These are phyloP conservation scores for Jacaranda copaia DNA, from an alignment of 257 asterid genomes.

Conservation along the genomic window DNA sequence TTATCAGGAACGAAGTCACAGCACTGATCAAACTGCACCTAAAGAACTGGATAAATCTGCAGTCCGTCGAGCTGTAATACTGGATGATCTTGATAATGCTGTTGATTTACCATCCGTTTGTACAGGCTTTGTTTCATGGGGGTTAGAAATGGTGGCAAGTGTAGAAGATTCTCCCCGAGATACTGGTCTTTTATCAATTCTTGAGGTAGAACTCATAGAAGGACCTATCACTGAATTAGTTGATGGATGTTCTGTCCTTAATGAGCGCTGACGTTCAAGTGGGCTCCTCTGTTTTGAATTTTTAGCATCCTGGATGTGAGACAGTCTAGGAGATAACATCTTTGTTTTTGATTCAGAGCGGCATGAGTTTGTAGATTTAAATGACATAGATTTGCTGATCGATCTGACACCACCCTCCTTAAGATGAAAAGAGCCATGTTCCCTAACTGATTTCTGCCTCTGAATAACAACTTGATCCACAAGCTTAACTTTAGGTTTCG, in stretches of 20 bases:
- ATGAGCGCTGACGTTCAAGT: conserved; percentile 71
- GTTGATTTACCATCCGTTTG: conserved; percentile 59
- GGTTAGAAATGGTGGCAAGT: conserved; percentile 44
- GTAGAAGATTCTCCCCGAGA: conserved; percentile 54
- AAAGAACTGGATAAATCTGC: conserved; percentile 49
- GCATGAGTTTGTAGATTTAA: conserved; percentile 60
- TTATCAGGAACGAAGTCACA: conserved; percentile 32
- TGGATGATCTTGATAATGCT: conserved; percentile 57
- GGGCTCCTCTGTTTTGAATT: conserved; percentile 58
- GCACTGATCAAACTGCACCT: conserved; percentile 50
- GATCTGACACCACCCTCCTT: conserved; percentile 72
- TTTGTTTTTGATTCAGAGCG: conserved; percentile 70
- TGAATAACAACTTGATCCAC: conserved; percentile 69
- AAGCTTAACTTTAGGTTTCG: conserved; percentile 76
- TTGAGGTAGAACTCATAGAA: conserved; percentile 51
- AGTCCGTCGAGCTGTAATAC: conserved; percentile 63
- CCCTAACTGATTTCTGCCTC: conserved; percentile 77
- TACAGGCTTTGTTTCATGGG: conserved; percentile 55
- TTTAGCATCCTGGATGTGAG: conserved; percentile 59
- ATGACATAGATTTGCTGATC: conserved; percentile 73
- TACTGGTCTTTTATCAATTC: conserved; percentile 55
- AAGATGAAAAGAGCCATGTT: conserved; percentile 52
- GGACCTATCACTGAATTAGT: conserved; percentile 45
- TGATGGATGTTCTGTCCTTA: conserved; percentile 56
- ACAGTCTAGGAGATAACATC: conserved; percentile 70